A percentile compares a stretch with the other conserved stretches of the same genome.
phyloP scores from a whole-genome alignment of 768 basidiomycete species.

The Termitomyces sp. region DNA sequence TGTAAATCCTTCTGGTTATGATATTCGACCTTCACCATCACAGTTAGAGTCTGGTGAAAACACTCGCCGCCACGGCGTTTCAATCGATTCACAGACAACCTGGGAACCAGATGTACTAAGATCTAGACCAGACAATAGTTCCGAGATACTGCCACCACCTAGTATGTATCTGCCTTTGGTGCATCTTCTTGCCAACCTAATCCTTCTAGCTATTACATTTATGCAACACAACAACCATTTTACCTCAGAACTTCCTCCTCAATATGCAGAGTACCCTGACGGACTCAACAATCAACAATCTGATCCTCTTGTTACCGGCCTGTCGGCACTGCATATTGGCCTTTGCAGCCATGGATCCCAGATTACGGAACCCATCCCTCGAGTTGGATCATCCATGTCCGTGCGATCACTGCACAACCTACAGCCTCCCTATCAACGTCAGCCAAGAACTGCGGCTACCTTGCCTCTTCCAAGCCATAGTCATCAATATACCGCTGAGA shows the following conservation, averaged over 20 bases:
- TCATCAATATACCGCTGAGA: conserved; percentile 12
- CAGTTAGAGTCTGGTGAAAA: conserved; percentile 15
- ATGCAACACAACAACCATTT: conserved; percentile 33
- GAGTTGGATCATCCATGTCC: conserved; percentile 60
- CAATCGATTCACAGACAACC: conserved; percentile 14
- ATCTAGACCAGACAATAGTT: conserved; percentile 20
- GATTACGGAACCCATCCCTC: conserved; percentile 46
- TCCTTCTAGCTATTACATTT: conserved; percentile 22
- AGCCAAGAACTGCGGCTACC: conserved; percentile 41
- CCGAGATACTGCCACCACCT: conserved; percentile 16
- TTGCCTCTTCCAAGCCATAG: conserved; percentile 29
- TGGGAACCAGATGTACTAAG: conserved; percentile 18
- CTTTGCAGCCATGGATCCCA: conserved; percentile 26
- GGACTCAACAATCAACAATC: conserved; percentile 32
- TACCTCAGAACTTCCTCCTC: conserved; percentile 33
- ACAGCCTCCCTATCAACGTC: conserved; percentile 26
- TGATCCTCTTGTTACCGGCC: conserved; percentile 46
- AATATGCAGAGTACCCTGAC: conserved; percentile 28
- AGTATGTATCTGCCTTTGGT: conserved; percentile 16
- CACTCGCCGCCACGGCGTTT: conserved; percentile 10
- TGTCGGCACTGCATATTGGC: conserved; percentile 53
- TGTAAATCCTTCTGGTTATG: conserved; percentile 25
- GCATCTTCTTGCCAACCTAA: neutral
- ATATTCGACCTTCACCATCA: conserved; percentile 24
- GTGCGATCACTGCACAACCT: conserved; percentile 32